Base-by-base conservation (phyloP, 129 eudicot species). In the Saposhnikovia divaricata region DNA sequence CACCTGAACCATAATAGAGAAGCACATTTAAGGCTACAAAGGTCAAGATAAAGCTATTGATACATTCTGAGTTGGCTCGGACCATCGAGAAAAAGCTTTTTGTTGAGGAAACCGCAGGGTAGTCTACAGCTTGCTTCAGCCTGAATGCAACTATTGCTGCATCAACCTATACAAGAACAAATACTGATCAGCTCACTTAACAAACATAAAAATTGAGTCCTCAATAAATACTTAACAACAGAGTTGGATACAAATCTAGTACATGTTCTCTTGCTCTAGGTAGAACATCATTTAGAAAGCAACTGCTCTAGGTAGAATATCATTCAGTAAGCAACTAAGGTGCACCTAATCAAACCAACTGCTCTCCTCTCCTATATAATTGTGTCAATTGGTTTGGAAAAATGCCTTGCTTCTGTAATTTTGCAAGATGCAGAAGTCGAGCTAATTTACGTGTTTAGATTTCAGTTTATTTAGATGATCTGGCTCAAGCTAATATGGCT, bases 41-140 rank as follows among this genome's bases (percentile, higher is more conserved):
- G 71, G n/a, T 13, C 34, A 51, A 45, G 21, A 55, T 21, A 18
- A 42, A 37, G 42, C 23, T 9, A 71, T 3, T 61, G 34, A n/a
- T 61, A 61, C 37, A 19, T 66, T 44, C 5, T 51, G 59, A 75
- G 71, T 55, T 39, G 16, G 76, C 70, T 21, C 11, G 39, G 55
- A 94, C 99, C 99, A 96, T 86, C 79, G 99, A 88, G 83, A 96
- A 96, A 91, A 92, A 96, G 89, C 93, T 87, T 83, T 89, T 92
- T 82, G 85, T 61, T 72, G 99, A 92, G 73, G 92, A 92, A 80
- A 96, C 99, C 31, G 74, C 83, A 80, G 99, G 99, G 78, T 92
- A 66, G 34, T 59, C 68, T n/a, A n/a, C 68, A n/a, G 68, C 14
- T 59, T 59, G 68, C 68, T 59, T 59, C 31, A 59, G 31, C 68